Evolutionary conservation across 2,329 filamentous ascomycete genomes (phyloP), one percentile per base, ranked within the genome.

Genomic region (Paecilomyces sp.): DNA sequence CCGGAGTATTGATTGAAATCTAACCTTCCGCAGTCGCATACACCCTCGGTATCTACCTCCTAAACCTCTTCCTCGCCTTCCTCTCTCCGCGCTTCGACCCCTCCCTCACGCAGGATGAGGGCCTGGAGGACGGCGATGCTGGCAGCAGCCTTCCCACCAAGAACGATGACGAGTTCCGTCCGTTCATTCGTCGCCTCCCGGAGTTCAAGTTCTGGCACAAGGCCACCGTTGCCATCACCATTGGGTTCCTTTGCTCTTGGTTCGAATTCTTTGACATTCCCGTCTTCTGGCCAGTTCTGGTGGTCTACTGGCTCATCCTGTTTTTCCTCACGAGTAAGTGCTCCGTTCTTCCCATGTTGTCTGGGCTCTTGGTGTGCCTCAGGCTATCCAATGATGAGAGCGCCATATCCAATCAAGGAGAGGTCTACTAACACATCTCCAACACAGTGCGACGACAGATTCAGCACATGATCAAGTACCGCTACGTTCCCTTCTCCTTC

Each of bases 121-220:
- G 95, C 66, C 93, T 97, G 84, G 94, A 99, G 78, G 93, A 97
- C 69, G 94, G 94, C 62, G 84, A 91, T 15, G 86, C 86, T 30
- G 88, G 88, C 58, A 85, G 86, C 28, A 72, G 69, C 61, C 86
- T 99, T 52, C 94, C 94, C 25, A 97, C 92, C 60, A 97, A 96
- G 80, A 88, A 91, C 69, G 93, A 97, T 72, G 92, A 99, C 72
- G 94, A 99, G 80, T 99, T 99, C 82, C 87, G 92, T 64, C 94
- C 94, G 3, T 99, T 99, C 73, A 97, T 99, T 74, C 87, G 94
- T 71, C 86, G 94, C 62, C 86, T 99, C 25, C 94, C 94, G 59
- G 94, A 99, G 79, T 99, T 99, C 85, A 99, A 99, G 84, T 99
- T 99, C 83, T 99, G 94, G 94, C 91, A 97, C 80, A 89, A 90